Evolutionary conservation across 148 eudicot genomes (phyloP), one percentile per base, ranked within the genome.

Genomic region (Agrostemma githago): DNA sequence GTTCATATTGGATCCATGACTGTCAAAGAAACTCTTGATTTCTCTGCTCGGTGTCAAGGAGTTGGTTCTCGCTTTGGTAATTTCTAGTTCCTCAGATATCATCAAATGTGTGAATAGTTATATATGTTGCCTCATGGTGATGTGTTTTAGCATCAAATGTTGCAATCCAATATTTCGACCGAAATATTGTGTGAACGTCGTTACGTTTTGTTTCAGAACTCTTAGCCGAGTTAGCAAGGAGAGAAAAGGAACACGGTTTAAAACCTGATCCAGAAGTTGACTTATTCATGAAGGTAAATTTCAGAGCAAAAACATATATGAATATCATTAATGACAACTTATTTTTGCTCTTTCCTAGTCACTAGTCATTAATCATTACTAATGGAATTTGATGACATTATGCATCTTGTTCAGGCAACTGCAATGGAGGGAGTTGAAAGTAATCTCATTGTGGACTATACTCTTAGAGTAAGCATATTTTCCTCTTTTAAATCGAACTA

Each of bases 1-100:
- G 93, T 95, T 75, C 98, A 95, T 76, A 89, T 89, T 11, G 97
- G 96, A 58, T 89, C 88, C 69, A 95, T 95, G 97, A 95, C 98
- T 3, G 98, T 95, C 5, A 95, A 92, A 83, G 98, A 95, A 81
- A 92, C 97, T 37, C 83, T 92, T 9, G 97, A 92, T 86, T 95
- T 95, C 80, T 95, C 98, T 0, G 98, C 90, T 11, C 83, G 98
- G 63, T 94, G 98, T 63, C 97, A 88, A 78, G 98, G 98, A 12
- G 92, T 92, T 39, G 98, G 98, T 64, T 79, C 90, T 43, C 85
- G 97, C 53, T 92, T 84, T 70, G 97, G 98, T 95, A 91, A 26
- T 40, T 53, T 5, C 53, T 11, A 48, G 11, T 11, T 5, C 2
- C 62, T 48, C 15, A 46, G 44, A 51, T 48, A 9, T 9, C 8